A percentile compares a stretch with the other conserved stretches of the same genome.
These are phyloP conservation scores for Chaetomium sp. DNA, from an alignment of 2,329 filamentous ascomycete species.

Conservation along the genomic window DNA sequence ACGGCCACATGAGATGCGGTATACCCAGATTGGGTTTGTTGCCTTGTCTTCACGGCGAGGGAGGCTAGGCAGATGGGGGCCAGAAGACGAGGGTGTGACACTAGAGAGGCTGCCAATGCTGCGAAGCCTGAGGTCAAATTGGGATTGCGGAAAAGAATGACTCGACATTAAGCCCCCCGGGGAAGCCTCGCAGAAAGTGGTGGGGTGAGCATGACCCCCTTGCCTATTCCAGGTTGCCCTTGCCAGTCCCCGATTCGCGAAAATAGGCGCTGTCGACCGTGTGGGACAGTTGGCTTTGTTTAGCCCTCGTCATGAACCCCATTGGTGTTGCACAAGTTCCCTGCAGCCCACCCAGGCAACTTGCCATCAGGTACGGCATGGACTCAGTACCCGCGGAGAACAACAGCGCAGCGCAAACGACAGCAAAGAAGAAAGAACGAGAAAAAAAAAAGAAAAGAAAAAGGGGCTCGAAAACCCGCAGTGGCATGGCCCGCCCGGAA, in stretches of 20 bases:
- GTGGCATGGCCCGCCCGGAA: not conserved
- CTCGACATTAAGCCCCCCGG: slow-evolving; percentile 17
- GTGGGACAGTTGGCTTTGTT: slow-evolving; percentile 11
- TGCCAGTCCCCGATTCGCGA: not conserved
- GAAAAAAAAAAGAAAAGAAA: not conserved
- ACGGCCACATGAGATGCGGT: slow-evolving; percentile 5
- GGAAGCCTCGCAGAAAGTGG: slow-evolving; percentile 17
- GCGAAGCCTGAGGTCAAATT: slow-evolving; percentile 1
- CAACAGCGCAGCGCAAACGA: not conserved
- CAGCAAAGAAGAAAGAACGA: not conserved
- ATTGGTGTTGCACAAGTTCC: slow-evolving; percentile 33
- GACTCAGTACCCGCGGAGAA: not conserved
- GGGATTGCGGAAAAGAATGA: slow-evolving; percentile 13
- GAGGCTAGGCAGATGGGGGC: slow-evolving; percentile 25
- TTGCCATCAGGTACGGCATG: not conserved
- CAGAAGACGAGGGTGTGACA: slow-evolving; percentile 7
- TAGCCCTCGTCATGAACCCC: not conserved
- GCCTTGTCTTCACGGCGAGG: slow-evolving; percentile 21
- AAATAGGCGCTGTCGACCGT: slow-evolving; percentile 10
- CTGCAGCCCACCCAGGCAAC: slow-evolving; percentile 23
- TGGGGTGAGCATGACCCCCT: slow-evolving; percentile 19
- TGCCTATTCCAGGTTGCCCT: not conserved
- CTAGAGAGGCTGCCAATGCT: slow-evolving; percentile 2
- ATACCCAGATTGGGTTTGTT: slow-evolving; percentile 7
- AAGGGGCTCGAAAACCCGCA: not conserved